These are phyloP conservation scores for Chrysosphaeria jannelii DNA, from an alignment of 2,329 filamentous ascomycete species.

Conservation along the genomic window DNA sequence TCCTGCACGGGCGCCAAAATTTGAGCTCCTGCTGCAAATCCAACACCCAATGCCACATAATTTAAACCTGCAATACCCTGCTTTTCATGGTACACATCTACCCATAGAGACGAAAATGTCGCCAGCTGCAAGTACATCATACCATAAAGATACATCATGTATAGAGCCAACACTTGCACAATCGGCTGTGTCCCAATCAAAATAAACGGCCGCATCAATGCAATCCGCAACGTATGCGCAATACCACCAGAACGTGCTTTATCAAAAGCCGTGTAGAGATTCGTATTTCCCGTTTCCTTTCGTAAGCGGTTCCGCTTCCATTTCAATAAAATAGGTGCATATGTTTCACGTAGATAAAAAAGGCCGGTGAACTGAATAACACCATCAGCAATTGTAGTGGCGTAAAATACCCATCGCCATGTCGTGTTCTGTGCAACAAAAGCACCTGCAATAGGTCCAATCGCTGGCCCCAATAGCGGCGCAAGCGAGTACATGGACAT, in stretches of 20 bases:
- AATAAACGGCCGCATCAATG: conserved; percentile 17
- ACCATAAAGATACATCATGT: conserved; percentile 15
- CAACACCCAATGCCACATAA: conserved; percentile 10
- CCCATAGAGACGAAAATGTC: conserved; percentile 18
- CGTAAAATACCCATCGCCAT: conserved; percentile 43
- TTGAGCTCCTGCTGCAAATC: conserved; percentile 14
- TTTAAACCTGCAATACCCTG: conserved; percentile 10
- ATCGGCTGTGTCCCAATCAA: conserved; percentile 21
- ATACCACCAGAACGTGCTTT: conserved; percentile 6
- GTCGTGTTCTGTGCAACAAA: conserved; percentile 30
- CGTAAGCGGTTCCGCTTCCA: conserved; percentile 14
- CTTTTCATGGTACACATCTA: conserved; percentile 8
- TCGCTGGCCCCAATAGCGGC: conserved; percentile 31
- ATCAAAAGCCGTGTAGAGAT: conserved; percentile 21
- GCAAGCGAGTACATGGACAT: conserved; percentile 11
- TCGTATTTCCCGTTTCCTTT: conserved; percentile 22
- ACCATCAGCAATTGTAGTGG: conserved; percentile 24
- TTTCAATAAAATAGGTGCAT: conserved; percentile 10
- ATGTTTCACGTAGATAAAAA: conserved; percentile 20
- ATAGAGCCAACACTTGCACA: conserved; percentile 17
- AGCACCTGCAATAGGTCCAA: conserved; percentile 33
- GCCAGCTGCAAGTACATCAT: conserved; percentile 19
- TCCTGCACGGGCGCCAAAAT: conserved; percentile 17
- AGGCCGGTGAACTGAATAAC: conserved; percentile 22
- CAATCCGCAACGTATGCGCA: conserved; percentile 8